Evolutionary conservation across 345 rosid species (phyloP), one percentile per base, ranked within the genome.

Genomic region (Sonneratia caseolaris): DNA sequence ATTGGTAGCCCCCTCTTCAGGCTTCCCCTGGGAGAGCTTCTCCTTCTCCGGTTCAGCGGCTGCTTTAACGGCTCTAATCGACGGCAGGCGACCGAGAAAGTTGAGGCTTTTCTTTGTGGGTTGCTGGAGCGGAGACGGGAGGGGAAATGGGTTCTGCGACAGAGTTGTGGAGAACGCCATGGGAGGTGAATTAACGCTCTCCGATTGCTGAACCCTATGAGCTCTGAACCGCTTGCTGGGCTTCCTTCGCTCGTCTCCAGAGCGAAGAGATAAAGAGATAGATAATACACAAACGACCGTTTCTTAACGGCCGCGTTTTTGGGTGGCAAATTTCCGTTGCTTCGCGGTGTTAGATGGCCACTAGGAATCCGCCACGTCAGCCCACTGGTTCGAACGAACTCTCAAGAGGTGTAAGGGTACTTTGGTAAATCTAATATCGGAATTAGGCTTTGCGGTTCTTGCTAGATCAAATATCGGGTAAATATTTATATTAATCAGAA

Each of bases 121-220:
- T 19, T 78, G 24, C 35, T 80, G 78, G 38, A 81, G 48, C 4
- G 84, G 73, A n/a, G 84, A 76, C 7, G 80, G 48, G 45, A 70
- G 72, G 0, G 82, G 73, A 57, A 84, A 81, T 7, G 83, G 64
- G 77, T 66, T 71, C 22, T 78, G 89, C 70, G 88, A 76, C 68
- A 81, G 45, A 64, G 83, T 70, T 16, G 82, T 73, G 73, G 90
- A 84, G 78, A 85, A 89, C 24, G 92, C 97, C 93, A 89, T 88
- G 76, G 79, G 68, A 69, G 55, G 69, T 59, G 40, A 49, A 38
- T 11, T 16, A 37, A 64, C 19, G 37, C 38, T 24, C 13, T 2
- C 36, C 16, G 38, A 27, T 15, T 24, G 67, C 67, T 64, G 15
- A 35, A 5, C 38, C 37, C 24, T 16, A 27, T 18, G 53, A 68